Evolutionary conservation across 345 rosid genomes (phyloP).

Genomic region (Leavenworthia alabamica): DNA sequence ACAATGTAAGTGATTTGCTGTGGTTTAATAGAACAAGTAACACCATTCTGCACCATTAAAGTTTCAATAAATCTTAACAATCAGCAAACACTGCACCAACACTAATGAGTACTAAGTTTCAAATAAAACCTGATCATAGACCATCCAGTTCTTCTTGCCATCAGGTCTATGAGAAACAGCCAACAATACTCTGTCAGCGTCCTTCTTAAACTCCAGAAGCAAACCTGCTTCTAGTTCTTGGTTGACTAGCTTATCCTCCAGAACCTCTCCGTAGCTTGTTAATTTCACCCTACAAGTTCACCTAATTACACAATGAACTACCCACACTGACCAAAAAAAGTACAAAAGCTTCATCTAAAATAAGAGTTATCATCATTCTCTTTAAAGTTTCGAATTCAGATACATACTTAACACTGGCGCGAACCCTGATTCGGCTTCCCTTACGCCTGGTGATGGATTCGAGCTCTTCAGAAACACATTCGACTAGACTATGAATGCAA

Average conservation of each 20-base stretch:
- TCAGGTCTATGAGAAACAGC: conserved; percentile 84
- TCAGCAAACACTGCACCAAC: background rate
- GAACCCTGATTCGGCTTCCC: conserved; percentile 32
- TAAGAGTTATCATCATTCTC: background rate
- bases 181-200: conserved; percentile 60
- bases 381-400: background rate
- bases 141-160: conserved; percentile 99
- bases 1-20: conserved; percentile 81
- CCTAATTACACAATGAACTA: conserved; percentile 11
- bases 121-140: conserved; percentile 86
- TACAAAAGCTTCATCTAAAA: background rate
- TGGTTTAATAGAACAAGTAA: conserved; percentile 65
- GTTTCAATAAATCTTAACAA: background rate
- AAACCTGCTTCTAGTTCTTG: conserved; percentile 54
- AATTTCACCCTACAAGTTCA: conserved; percentile 47
- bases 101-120: conserved; percentile 36
- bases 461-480: conserved; percentile 59
- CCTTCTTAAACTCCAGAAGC: conserved; percentile 87
- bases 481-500: conserved; percentile 57
- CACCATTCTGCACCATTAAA: conserved; percentile 59
- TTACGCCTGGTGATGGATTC: conserved; percentile 39
- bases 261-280: conserved; percentile 60
- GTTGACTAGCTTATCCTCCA: conserved; percentile 59
- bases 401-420: conserved; percentile 63
- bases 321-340: background rate